Base-by-base conservation (phyloP, 805 yeast genomes). In the Peterozyma toletana region DNA sequence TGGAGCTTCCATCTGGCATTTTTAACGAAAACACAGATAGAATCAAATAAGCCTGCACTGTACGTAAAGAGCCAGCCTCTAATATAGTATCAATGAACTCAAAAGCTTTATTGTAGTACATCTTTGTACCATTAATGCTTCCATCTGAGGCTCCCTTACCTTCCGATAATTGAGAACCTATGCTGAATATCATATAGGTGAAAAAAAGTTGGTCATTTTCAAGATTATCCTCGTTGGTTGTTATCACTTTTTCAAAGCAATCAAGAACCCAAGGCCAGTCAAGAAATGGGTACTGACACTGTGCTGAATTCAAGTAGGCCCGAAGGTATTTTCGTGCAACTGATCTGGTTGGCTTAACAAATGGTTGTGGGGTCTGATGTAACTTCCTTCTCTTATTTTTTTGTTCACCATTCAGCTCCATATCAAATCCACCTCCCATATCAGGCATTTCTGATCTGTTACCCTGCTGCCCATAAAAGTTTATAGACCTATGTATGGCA, bases 211-310 rank as follows among this genome's bases (percentile, higher is more conserved):
- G 46, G 29, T 46, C 48, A 6, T 40, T 39, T n/a, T 51, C 54
- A 5, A 45, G 42, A 1, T 52, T 33, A 15, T 50, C 52, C 27
- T 21, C 27, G 27, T 21, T 21, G 13, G 48, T 11, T 3, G 45
- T 39, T 33, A 60, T 46, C 0, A 58, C 58, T 11, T 41, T 35
- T 3, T 54, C 49, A 39, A 55, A 55, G 30, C 51, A 46, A 11
- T 35, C n/a, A 35, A 50, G 38, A 30, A 54, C 48, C 48, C 52
- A 52, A 1, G 45, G 37, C 66, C 64, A 58, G 34, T 62, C 63
- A 13, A 63, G 47, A 39, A 63, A 63, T 3, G 67, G 67, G 41
- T 63, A 63, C 43, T 62, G 66, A 33, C 56, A 54, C 14, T 63
- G 68, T n/a, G 59, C 63, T n/a, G 54, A 48, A 30, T 49, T 49